phyloP scores from a whole-genome alignment of 1,284 basidiomycete species.

The Bjerkandera adusta region DNA sequence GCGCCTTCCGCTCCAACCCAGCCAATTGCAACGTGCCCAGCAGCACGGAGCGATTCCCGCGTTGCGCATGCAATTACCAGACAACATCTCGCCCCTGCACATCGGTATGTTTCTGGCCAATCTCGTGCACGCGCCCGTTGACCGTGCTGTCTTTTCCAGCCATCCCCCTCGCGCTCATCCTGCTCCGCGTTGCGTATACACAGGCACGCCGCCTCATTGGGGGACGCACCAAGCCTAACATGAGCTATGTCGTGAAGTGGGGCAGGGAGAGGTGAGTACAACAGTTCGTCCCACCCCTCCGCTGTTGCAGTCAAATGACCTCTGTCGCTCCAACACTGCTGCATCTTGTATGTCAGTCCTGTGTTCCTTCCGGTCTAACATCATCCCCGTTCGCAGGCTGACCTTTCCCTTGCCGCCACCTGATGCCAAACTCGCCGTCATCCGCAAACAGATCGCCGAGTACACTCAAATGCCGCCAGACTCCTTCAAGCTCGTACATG shows the following conservation, averaged over 20 bases:
- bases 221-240: slow-evolving; percentile 23
- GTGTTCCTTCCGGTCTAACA: slow-evolving; percentile 7
- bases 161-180: slow-evolving; percentile 30
- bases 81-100: slow-evolving; percentile 23
- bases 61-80: slow-evolving; percentile 15
- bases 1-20: slow-evolving; percentile 7
- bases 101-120: slow-evolving; percentile 23
- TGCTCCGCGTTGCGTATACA: slow-evolving; percentile 31
- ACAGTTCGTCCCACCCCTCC: slow-evolving; percentile 7
- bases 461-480: slow-evolving; percentile 59
- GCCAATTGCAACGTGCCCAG: slow-evolving; percentile 13
- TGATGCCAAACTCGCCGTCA: slow-evolving; percentile 48
- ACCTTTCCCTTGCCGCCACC: slow-evolving; percentile 56
- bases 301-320: slow-evolving; percentile 15
- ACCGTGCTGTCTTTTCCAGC: slow-evolving; percentile 13
- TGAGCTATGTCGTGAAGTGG: slow-evolving; percentile 64
- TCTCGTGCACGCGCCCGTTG: slow-evolving; percentile 12
- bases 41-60: slow-evolving; percentile 6
- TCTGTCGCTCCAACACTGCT: slow-evolving; percentile 1
- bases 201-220: slow-evolving; percentile 26
- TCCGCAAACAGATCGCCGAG: slow-evolving; percentile 57
- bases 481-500: slow-evolving; percentile 77
- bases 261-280: slow-evolving; percentile 48
- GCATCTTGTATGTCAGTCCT: slow-evolving; percentile 7
- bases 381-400: slow-evolving; percentile 35